Base-by-base conservation (phyloP, 768 basidiomycete species). In the Lentinula raphanica region DNA sequence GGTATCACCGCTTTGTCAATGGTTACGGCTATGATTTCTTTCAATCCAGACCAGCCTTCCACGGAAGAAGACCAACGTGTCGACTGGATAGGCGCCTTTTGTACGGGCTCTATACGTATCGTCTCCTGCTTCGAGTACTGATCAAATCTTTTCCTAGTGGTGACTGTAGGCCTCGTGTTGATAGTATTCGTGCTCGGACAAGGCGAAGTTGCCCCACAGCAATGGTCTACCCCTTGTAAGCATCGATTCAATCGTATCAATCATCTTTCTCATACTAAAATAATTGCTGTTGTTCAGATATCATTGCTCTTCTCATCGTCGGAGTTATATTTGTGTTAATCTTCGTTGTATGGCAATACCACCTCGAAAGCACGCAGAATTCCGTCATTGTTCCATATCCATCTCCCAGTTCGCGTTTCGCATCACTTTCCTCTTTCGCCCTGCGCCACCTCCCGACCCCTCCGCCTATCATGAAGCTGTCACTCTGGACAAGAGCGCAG, bases 71-170 rank as follows among this genome's bases (percentile, higher is more conserved):
- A 80, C 57, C 68, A 74, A 25, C 75, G 84, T 0, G 77, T 93
- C 0, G 92, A 94, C 59, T 92, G 90, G 89, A 69, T 89, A 19
- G 92, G 92, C 2, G 87, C 86, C 0, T 68, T 78, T 15, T 93
- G 42, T 44, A 44, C 5, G 42, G n/a, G n/a, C 9, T 21, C 13
- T 71, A 84, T 8, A 39, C 32, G 6, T 44, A 1, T 21, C 11
- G 42, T 35, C 42, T 25, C 9, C n/a, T n/a, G 39, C 21, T 44
- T 44, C 3, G 8, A 7, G 19, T 12, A 12, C 42, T 44, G 21
- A 49, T 5, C 12, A 23, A 21, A 21, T n/a, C n/a, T n/a, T 19
- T 44, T 11, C 17, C 21, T 21, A 44, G 42, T 57, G 15, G 70
- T 74, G 13, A 90, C 89, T 0, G 67, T 73, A 0, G 90, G 88